Evolutionary conservation across 257 asterid genomes (phyloP).

Genomic region (Fraxinus pennsylvanica): DNA sequence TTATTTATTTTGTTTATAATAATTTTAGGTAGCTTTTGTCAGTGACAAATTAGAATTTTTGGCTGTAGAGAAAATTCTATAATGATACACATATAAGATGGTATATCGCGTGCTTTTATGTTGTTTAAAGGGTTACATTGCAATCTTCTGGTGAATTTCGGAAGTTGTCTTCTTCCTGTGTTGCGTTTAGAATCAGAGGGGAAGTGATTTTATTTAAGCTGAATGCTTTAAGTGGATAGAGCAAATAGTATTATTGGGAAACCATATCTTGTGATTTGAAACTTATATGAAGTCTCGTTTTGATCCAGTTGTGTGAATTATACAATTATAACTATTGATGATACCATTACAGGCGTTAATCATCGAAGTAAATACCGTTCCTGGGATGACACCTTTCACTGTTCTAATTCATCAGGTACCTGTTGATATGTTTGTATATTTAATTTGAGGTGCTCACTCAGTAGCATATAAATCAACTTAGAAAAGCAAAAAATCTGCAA

Average conservation of each 20-base stretch:
- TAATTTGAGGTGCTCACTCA: background rate
- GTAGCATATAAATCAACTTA: background rate
- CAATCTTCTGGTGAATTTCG: background rate
- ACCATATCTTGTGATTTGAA: too few relatives aligned
- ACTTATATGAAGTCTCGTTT: too few relatives aligned
- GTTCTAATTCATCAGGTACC: constrained; percentile 86
- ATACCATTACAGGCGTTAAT: constrained; percentile 57
- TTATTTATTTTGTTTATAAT: too few relatives aligned
- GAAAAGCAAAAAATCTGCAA: background rate
- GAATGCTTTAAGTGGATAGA: background rate
- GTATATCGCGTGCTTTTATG: background rate
- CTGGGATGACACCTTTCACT: constrained; percentile 95
- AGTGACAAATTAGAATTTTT: too few relatives aligned
- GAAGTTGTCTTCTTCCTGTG: too few relatives aligned
- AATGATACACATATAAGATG: background rate
- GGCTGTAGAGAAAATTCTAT: background rate
- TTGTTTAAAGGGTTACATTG: background rate
- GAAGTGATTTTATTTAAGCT: background rate
- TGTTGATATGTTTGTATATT: background rate
- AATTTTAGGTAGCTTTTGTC: background rate
- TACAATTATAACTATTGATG: too few relatives aligned
- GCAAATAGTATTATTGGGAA: background rate
- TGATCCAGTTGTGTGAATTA: background rate
- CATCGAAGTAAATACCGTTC: constrained; percentile 83
- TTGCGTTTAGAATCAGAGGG: too few relatives aligned